phyloP scores from a whole-genome alignment of 305 asterid genomes.

The Fraxinus latifolia region DNA sequence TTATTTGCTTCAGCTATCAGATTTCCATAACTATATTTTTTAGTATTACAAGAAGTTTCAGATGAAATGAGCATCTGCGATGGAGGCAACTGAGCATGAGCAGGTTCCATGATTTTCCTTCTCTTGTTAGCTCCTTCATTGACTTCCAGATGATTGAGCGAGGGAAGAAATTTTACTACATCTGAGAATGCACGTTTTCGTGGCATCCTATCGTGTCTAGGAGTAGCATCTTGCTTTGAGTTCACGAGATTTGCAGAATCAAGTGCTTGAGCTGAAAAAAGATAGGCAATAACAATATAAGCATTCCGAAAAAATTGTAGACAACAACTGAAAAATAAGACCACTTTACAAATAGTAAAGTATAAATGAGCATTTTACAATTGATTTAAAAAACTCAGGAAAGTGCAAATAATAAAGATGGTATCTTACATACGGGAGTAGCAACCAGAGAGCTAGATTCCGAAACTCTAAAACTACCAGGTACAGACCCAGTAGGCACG shows the following conservation, averaged over 20 bases:
- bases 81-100: slow-evolving; percentile 39
- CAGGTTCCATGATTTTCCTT: slow-evolving; percentile 46
- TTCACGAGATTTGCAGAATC: slow-evolving; percentile 47
- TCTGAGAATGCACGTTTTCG: slow-evolving; percentile 71
- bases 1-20: slow-evolving; percentile 86
- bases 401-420: slow-evolving; percentile 20
- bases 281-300: slow-evolving; percentile 10
- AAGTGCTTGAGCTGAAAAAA: slow-evolving; percentile 49
- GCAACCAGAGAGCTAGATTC: slow-evolving; percentile 52
- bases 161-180: slow-evolving; percentile 63
- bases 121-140: slow-evolving; percentile 57
- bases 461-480: slow-evolving; percentile 45
- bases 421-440: slow-evolving; percentile 67
- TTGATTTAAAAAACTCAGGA: slow-evolving; percentile 19
- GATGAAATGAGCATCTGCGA: slow-evolving; percentile 42
- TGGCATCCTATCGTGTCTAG: slow-evolving; percentile 44
- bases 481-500: slow-evolving; percentile 35
- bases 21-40: slow-evolving; percentile 54
- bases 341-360: background rate
- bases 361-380: slow-evolving; percentile 1
- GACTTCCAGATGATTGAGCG: slow-evolving; percentile 48
- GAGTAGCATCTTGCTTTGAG: slow-evolving; percentile 41
- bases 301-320: slow-evolving; percentile 3
- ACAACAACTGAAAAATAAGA: background rate
- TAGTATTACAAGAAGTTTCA: slow-evolving; percentile 49